Evolutionary conservation across 495 filamentous ascomycete species (phyloP).

Genomic region (Usnea hakonensis): DNA sequence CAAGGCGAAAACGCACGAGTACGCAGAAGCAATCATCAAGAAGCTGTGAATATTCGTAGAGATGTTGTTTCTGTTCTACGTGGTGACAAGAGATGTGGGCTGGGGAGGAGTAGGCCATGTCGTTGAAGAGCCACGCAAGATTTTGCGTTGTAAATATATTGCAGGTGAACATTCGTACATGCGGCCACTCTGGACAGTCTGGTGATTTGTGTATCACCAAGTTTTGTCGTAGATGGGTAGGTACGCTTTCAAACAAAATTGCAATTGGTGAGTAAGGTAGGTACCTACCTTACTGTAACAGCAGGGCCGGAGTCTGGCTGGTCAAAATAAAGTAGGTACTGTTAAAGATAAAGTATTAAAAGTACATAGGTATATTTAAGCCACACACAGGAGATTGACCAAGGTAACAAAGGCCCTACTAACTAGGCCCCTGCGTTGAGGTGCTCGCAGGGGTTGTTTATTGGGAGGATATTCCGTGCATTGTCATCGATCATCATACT

Average conservation of each 20-base stretch:
- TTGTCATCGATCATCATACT: no score
- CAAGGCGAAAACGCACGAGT: conserved; percentile 86
- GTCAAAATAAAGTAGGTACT: no score
- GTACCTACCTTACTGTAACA: no score
- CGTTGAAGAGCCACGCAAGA: not conserved
- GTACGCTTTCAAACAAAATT: not conserved
- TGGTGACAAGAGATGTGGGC: not conserved
- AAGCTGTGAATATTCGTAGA: conserved; percentile 52
- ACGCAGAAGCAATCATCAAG: conserved; percentile 81
- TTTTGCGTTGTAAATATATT: not conserved
- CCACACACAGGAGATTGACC: no score
- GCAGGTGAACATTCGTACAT: not conserved
- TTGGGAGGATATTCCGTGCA: no score
- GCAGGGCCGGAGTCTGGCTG: no score
- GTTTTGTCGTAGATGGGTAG: not conserved
- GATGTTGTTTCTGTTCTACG: not conserved
- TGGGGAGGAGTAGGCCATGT: not conserved
- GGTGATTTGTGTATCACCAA: not conserved
- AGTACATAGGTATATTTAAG: no score
- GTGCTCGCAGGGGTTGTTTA: no score
- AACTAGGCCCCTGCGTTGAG: no score
- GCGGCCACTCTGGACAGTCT: not conserved
- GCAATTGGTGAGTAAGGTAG: no score
- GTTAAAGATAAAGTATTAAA: no score
- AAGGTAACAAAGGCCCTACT: no score